These are phyloP conservation scores for Crithidia brevicula DNA, from an alignment of 208 protist species.

Conservation along the genomic window DNA sequence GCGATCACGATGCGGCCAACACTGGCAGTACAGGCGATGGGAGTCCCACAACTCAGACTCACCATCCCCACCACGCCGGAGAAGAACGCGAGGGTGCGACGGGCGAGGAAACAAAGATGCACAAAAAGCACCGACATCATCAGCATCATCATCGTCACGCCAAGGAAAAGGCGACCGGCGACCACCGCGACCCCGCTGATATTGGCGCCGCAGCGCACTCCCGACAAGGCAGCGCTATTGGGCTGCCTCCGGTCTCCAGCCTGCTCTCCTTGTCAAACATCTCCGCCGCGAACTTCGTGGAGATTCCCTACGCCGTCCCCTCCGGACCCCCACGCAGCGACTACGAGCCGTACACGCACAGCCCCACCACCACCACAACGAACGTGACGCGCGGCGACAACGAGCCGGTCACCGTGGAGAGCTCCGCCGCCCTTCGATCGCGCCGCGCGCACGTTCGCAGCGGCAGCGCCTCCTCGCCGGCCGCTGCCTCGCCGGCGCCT, in stretches of 20 bases:
- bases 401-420: conserved; percentile 4
- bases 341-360: conserved; percentile 10
- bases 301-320: conserved; percentile 35
- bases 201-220: not conserved
- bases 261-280: conserved; percentile 9
- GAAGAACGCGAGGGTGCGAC: not conserved
- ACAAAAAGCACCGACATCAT: not conserved
- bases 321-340: conserved; percentile 15
- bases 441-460: conserved; percentile 9
- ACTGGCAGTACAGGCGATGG: not conserved
- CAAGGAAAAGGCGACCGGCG: not conserved
- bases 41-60: too few species aligned
- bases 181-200: not conserved
- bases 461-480: conserved; percentile 3
- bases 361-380: not conserved
- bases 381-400: not conserved
- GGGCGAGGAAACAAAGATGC: too few species aligned
- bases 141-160: conserved; percentile 9
- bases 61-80: too few species aligned
- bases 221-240: not conserved
- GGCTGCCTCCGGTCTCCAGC: conserved; percentile 4
- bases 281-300: conserved; percentile 27
- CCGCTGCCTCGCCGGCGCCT: not conserved
- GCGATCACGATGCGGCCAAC: not conserved
- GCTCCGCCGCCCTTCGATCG: not conserved